phyloP scores from a whole-genome alignment of 1,284 basidiomycete genomes.

The Singerocomus inundabilis region DNA sequence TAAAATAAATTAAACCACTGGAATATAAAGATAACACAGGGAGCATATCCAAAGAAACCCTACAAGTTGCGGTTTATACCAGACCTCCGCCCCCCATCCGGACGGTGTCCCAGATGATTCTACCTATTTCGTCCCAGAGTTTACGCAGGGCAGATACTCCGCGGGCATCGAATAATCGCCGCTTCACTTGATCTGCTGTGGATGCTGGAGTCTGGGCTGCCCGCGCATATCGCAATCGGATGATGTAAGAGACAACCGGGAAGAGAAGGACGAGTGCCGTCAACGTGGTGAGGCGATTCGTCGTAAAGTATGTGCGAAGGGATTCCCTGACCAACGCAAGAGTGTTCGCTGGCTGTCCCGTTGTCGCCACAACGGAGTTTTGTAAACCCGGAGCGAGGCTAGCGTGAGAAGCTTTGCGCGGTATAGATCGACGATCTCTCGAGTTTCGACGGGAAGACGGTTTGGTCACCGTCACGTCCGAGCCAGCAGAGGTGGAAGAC shows the following conservation, averaged over 20 bases:
- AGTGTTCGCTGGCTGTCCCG: slow-evolving; percentile 40
- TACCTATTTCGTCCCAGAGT: slow-evolving; percentile 55
- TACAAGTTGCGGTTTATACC: slow-evolving; percentile 38
- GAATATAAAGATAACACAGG: slow-evolving; percentile 22
- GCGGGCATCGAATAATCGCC: slow-evolving; percentile 44
- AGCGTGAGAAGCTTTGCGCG: slow-evolving; percentile 15
- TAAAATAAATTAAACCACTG: not conserved
- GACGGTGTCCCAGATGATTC: slow-evolving; percentile 63
- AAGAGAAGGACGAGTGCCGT: slow-evolving; percentile 58
- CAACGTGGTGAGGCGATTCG: slow-evolving; percentile 46
- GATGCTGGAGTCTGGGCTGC: slow-evolving; percentile 27
- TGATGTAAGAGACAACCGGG: slow-evolving; percentile 56
- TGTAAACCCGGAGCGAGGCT: slow-evolving; percentile 29
- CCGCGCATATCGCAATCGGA: slow-evolving; percentile 45
- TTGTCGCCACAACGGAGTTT: slow-evolving; percentile 17
- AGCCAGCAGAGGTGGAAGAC: slow-evolving; percentile 22
- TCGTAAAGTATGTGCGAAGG: slow-evolving; percentile 46
- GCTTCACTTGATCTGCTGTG: slow-evolving; percentile 57
- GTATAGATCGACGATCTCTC: slow-evolving; percentile 7
- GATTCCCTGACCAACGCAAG: slow-evolving; percentile 47
- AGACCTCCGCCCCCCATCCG: slow-evolving; percentile 75
- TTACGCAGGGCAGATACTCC: slow-evolving; percentile 40
- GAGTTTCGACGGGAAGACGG: slow-evolving; percentile 7
- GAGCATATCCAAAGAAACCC: not conserved
- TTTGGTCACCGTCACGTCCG: slow-evolving; percentile 31